Base-by-base conservation (phyloP, 2,329 filamentous ascomycete species). In the Hortaea sp. region DNA sequence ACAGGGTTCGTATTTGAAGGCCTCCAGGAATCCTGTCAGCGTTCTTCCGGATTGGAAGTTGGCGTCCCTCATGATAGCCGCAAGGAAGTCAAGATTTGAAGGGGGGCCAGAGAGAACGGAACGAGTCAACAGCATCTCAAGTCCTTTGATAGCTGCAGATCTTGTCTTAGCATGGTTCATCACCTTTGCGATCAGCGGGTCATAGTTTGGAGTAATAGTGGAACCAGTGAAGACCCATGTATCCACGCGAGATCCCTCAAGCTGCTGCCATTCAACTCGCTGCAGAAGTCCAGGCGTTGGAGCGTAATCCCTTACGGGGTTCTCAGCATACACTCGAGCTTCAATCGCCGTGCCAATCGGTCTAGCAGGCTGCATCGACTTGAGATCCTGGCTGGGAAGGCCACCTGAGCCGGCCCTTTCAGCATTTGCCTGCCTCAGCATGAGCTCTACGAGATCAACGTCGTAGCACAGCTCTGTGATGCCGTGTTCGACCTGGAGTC, bases 161-260 rank as follows among this genome's bases (percentile, higher is more conserved):
- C 69, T 63, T 5, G 61, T 66, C 6, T 62, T 49, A 0, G 65
- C 67, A 50, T 79, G 74, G 27, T 71, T 71, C 69, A 83, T 79
- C 9, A 78, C 66, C 41, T 54, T 56, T 9, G 53, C 53, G 37
- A 57, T 52, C 2, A 51, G 51, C 53, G 49, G 59, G 65, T 76
- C 76, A 44, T 81, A 82, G 48, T 76, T 69, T 1, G 78, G 71
- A 5, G 75, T 75, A 35, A 83, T 69, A 3, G 68, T 71, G 2
- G 73, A 72, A 5, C 79, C 79, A 1, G 72, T 73, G 45, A 73
- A 69, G 1, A 82, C 69, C 79, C 79, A 84, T 0, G 78, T 82
- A 53, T 84, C 81, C 28, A 84, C 71, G 4, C 81, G 70, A 27
- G 72, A 66, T 4, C 68, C 68, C 0, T 68, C 53, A 0, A 69